Base-by-base conservation (phyloP, 306 rosid species). In the Neltuma alba region DNA sequence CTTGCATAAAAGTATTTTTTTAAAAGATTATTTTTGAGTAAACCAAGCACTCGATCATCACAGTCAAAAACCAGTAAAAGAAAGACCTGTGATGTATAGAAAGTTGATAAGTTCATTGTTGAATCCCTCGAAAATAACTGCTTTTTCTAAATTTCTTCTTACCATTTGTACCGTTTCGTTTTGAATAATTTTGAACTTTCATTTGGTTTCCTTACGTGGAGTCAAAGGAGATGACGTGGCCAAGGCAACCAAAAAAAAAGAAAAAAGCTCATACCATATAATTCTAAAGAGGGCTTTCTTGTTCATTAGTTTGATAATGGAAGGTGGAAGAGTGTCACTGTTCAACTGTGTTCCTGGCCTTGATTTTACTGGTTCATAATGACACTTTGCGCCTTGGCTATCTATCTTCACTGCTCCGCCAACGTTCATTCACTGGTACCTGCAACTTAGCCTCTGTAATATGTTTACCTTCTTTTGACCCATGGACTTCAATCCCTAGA, bases 291-390 rank as follows among this genome's bases (percentile, higher is more conserved):
- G 55, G 36, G 9, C 65, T 6, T 20, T 18, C 38, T 57, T 38
- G 47, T 77, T 47, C 27, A 5, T 60, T 21, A 13, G 52, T 63
- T 37, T 31, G 75, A 27, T 68, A 45, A 81, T 72, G 85, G 79
- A 45, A 44, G 1, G 12, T 40, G 21, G 3, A 30, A 52, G 64
- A 52, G 7, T 9, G 40, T 40, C 80, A 45, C 2, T 69, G 47
- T 23, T 52, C 23, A 75, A 69, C 16, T 62, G 8, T 52, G 78
- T 83, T 63, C 81, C 93, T 15, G 61, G 40, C 63, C 83, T 79
- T 81, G 90, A 65, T 91, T 74, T 68, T 89, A 68, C 48, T 91
- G 21, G 50, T 89, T 5, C 90, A 89, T 78, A 70, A 75, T 74
- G 84, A 86, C 11, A 50, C 41, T n/a, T 7, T 47, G 20, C 75